phyloP scores from a whole-genome alignment of 495 filamentous ascomycete genomes.

The Trichocladium antarcticum region DNA sequence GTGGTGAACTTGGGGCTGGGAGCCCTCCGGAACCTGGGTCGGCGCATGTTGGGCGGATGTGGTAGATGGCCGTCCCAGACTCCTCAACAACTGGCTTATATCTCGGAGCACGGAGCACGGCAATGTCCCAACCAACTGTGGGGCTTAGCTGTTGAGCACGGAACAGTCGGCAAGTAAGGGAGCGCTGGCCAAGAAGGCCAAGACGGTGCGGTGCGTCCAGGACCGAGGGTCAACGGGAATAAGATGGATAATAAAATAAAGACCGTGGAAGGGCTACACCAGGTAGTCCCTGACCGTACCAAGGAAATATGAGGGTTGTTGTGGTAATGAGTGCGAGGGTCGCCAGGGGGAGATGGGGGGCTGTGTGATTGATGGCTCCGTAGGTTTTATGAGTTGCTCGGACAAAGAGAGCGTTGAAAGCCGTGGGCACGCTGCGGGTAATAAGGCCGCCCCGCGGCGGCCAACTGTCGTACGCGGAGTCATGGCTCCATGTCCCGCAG shows the following conservation, averaged over 20 bases:
- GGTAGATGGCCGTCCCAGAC: not conserved
- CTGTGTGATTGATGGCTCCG: not conserved
- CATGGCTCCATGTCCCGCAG: not conserved
- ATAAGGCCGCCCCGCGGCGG: slow-evolving; percentile 4
- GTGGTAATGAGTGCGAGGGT: slow-evolving; percentile 1
- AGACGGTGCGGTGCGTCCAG: no score
- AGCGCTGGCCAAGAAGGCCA: not conserved
- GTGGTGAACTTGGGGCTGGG: slow-evolving; percentile 13
- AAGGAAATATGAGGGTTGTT: not conserved
- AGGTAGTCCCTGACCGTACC: slow-evolving; percentile 6
- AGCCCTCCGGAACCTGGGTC: slow-evolving; percentile 14
- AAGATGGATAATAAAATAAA: not conserved
- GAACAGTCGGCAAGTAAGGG: not conserved
- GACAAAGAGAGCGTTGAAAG: not conserved
- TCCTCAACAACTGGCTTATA: not conserved
- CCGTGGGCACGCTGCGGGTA: not conserved
- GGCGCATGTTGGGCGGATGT: slow-evolving; percentile 19
- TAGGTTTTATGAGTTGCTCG: not conserved
- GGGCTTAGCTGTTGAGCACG: slow-evolving; percentile 1
- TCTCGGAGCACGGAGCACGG: not conserved
- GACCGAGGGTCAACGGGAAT: slow-evolving; percentile 4
- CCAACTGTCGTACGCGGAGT: not conserved
- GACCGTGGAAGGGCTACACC: slow-evolving; percentile 3
- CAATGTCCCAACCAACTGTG: not conserved
- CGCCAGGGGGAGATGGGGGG: not conserved